Conservation (phyloP, 2,329 filamentous ascomycete genomes). For the Fusarium odoratissimum region DNA sequence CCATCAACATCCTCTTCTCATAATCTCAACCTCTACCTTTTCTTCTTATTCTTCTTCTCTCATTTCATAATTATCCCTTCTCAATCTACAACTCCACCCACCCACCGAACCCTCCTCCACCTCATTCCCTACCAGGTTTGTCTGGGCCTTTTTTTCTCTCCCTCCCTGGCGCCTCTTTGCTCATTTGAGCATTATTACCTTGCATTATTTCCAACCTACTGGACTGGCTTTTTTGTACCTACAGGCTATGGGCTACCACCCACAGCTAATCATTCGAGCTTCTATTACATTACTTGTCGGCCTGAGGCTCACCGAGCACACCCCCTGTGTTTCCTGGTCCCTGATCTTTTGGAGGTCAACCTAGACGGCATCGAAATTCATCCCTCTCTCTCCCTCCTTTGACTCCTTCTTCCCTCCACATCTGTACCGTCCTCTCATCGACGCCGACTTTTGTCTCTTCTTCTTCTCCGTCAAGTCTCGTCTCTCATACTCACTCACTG, state of each 20-base stretch:
- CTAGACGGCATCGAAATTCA: constrained; percentile 37
- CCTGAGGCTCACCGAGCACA: constrained; percentile 40
- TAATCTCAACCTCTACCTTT: not conserved
- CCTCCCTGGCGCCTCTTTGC: constrained; percentile 51
- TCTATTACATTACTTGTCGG: constrained; percentile 27
- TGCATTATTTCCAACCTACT: constrained; percentile 41
- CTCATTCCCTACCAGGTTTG: constrained; percentile 48
- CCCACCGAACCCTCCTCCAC: constrained; percentile 42
- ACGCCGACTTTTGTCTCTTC: constrained; percentile 36
- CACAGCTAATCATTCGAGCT: constrained; percentile 39
- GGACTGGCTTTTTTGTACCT: constrained; percentile 10
- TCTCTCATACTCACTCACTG: constrained; percentile 35
- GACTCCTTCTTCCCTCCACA: constrained; percentile 40
- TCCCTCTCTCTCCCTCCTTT: constrained; percentile 41
- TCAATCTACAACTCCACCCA: constrained; percentile 38
- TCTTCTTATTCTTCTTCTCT: constrained; percentile 23
- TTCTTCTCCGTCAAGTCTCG: constrained; percentile 27
- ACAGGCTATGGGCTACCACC: not conserved
- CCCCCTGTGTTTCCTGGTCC: constrained; percentile 39
- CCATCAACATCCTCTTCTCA: constrained; percentile 9
- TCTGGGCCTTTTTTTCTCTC: constrained; percentile 47
- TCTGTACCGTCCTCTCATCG: constrained; percentile 39
- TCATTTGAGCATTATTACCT: constrained; percentile 45
- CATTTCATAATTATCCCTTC: constrained; percentile 43
- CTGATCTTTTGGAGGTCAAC: constrained; percentile 37